Conservation (phyloP, 2,329 filamentous ascomycete genomes). For the Ophiostoma quercus region DNA sequence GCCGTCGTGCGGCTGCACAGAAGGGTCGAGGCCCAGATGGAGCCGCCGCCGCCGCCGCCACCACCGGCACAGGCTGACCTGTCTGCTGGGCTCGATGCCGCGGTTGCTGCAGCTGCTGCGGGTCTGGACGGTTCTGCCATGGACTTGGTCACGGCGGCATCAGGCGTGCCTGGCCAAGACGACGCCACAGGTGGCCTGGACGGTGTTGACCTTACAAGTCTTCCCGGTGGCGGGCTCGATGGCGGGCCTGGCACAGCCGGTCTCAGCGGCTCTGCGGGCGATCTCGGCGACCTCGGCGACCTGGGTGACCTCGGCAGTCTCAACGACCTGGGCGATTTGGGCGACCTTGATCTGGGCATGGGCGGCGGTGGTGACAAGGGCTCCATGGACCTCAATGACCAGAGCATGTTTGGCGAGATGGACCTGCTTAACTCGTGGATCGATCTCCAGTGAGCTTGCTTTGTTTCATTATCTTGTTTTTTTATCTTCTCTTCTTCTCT, state of each 20-base stretch:
- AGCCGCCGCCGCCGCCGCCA: slow-evolving; percentile 28
- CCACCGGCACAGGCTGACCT: slow-evolving; percentile 13
- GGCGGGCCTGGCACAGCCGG: background rate
- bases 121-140: slow-evolving; percentile 23
- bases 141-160: slow-evolving; percentile 22
- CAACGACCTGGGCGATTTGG: slow-evolving; percentile 22
- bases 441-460: slow-evolving; percentile 22
- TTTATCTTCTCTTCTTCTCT: background rate
- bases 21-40: slow-evolving; percentile 61
- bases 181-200: slow-evolving; percentile 18
- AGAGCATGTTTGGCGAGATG: slow-evolving; percentile 29
- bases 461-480: background rate
- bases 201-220: slow-evolving; percentile 13
- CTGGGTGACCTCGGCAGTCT: slow-evolving; percentile 22
- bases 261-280: slow-evolving; percentile 15
- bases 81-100: slow-evolving; percentile 5
- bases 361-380: slow-evolving; percentile 16
- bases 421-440: slow-evolving; percentile 29
- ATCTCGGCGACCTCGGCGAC: slow-evolving; percentile 26
- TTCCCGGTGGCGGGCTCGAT: background rate
- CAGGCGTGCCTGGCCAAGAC: slow-evolving; percentile 13
- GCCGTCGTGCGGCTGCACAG: slow-evolving; percentile 58
- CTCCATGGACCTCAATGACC: slow-evolving; percentile 26
- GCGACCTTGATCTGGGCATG: slow-evolving; percentile 22
- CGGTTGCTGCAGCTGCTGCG: slow-evolving; percentile 10